Evolutionary conservation across 164 flowering plant genomes (phyloP).

Genomic region (Aristolochia californica): DNA sequence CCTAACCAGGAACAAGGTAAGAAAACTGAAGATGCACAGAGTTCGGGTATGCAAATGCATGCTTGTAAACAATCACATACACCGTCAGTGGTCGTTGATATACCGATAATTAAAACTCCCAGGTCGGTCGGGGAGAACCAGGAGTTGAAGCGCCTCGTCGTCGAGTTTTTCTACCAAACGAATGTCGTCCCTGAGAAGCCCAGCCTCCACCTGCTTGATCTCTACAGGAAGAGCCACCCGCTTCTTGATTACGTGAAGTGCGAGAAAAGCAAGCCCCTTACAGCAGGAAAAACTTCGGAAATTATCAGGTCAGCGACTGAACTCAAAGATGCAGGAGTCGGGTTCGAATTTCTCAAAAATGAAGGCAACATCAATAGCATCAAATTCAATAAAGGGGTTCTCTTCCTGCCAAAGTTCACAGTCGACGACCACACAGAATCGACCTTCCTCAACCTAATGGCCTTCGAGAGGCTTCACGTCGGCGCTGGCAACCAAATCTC

Average conservation of each 20-base stretch:
- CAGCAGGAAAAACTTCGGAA: too few relatives aligned
- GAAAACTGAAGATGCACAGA: too few relatives aligned
- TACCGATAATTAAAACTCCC: too few relatives aligned
- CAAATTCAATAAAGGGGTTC: conserved; percentile 35
- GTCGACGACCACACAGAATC: conserved; percentile 42
- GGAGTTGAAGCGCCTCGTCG: not conserved
- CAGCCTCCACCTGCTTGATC: conserved; percentile 2
- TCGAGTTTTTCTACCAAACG: not conserved
- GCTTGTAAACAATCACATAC: too few relatives aligned
- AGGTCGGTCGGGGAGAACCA: too few relatives aligned
- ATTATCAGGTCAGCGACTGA: conserved; percentile 15
- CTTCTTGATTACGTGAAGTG: too few relatives aligned
- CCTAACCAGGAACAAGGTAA: too few relatives aligned
- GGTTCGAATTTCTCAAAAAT: conserved; percentile 8
- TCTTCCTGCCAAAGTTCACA: conserved; percentile 25
- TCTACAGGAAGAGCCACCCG: conserved; percentile 1
- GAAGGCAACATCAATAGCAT: conserved; percentile 28
- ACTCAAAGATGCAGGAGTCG: conserved; percentile 32
- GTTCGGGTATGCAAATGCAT: too few relatives aligned
- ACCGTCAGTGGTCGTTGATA: too few relatives aligned
- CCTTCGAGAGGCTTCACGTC: conserved; percentile 42
- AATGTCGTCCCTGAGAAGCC: not conserved
- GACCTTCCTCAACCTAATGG: conserved; percentile 40
- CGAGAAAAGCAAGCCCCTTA: not conserved
- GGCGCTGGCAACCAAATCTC: conserved; percentile 42